A percentile compares a stretch with the other conserved stretches of the same genome.
phyloP scores from a whole-genome alignment of 495 filamentous ascomycete species.

The Tuber indicum region DNA sequence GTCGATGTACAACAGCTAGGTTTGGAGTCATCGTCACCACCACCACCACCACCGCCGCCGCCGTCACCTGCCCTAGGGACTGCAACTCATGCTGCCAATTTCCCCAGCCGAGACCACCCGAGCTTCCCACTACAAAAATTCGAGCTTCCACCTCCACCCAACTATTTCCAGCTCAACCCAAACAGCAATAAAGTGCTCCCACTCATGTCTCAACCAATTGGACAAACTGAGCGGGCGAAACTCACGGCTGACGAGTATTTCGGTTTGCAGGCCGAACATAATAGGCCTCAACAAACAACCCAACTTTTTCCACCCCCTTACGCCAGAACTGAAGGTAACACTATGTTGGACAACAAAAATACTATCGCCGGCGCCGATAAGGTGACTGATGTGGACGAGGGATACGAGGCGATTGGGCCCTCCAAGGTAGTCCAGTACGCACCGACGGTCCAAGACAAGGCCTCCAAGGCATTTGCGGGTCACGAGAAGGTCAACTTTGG shows the following conservation, averaged over 20 bases:
- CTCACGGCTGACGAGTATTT: background rate
- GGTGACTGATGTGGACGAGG: background rate
- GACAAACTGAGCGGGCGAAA: background rate
- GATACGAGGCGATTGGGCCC: background rate
- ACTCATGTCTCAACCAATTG: background rate
- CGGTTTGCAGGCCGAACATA: background rate
- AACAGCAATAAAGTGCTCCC: background rate
- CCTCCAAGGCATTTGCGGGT: background rate
- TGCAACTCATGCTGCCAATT: background rate
- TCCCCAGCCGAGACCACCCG: background rate
- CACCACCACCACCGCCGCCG: background rate
- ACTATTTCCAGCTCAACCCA: background rate
- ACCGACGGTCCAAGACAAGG: background rate
- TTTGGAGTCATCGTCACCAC: background rate
- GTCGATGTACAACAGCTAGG: background rate
- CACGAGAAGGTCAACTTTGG: background rate
- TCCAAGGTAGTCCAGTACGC: background rate
- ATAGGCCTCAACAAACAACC: background rate
- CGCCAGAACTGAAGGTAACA: background rate
- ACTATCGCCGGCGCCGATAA: background rate
- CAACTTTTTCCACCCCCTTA: background rate
- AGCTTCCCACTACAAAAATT: background rate
- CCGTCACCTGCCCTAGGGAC: background rate
- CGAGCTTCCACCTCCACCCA: background rate
- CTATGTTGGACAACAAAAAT: background rate